A percentile compares a stretch with the other conserved stretches of the same genome.
Conservation (phyloP, 306 rosid species). For the Trifolium dubium region DNA sequence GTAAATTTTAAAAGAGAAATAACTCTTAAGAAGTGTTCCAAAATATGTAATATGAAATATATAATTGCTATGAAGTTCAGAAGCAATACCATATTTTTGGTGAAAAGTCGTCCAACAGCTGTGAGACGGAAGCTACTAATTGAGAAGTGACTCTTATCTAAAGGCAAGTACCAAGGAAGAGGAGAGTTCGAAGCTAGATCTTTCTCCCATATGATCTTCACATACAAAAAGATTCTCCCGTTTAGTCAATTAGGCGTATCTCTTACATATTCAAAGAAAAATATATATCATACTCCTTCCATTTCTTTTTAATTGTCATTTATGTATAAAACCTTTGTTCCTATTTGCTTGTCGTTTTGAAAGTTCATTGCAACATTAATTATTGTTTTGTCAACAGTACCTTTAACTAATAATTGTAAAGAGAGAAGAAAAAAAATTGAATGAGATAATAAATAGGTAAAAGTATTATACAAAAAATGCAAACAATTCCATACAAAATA, state of each 20-base stretch:
- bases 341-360: too few species aligned
- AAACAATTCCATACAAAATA: too few species aligned
- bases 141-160: slow-evolving; percentile 86
- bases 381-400: too few species aligned
- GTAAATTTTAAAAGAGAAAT: slow-evolving; percentile 1
- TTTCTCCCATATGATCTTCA: slow-evolving; percentile 84
- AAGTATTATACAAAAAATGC: too few species aligned
- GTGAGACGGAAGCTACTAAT: slow-evolving; percentile 93
- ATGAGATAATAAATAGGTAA: too few species aligned
- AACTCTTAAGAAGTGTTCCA: slow-evolving; percentile 4
- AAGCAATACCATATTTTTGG: slow-evolving; percentile 78
- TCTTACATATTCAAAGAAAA: slow-evolving; percentile 13
- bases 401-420: too few species aligned
- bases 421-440: too few species aligned
- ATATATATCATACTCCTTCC: too few species aligned
- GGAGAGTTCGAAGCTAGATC: slow-evolving; percentile 76
- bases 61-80: neutral
- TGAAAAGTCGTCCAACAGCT: slow-evolving; percentile 73
- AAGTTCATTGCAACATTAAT: too few species aligned
- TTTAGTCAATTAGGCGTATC: slow-evolving; percentile 23
- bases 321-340: too few species aligned
- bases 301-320: too few species aligned
- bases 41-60: slow-evolving; percentile 27
- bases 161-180: slow-evolving; percentile 91
- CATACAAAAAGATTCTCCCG: neutral